Base-by-base conservation (phyloP, 2,329 filamentous ascomycete species). In the Xylariales sp. region DNA sequence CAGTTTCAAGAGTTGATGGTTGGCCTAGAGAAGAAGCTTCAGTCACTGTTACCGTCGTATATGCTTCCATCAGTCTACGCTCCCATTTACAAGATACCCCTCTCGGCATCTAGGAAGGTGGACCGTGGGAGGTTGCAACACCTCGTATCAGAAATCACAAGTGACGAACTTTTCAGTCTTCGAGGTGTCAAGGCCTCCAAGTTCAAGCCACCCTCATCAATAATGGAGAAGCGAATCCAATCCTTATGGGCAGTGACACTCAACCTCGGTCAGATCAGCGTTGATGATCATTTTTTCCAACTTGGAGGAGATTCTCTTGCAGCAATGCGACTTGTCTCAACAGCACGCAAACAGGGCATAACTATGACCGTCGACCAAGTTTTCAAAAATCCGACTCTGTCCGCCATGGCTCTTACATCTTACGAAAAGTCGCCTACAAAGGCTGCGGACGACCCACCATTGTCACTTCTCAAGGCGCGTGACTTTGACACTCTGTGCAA, bases 351-450 rank as follows among this genome's bases (percentile, higher is more conserved):
- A 16, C 51, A 60, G 19, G 60, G 57, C 1, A 42, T 67, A 16
- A 40, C 50, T 2, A 34, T 70, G 19, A 63, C 54, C 5, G 67
- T 70, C 1, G 58, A 61, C 2, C 56, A 63, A n/a, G 60, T 68
- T 21, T 68, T 71, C 52, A 48, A 41, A 46, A 49, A 30, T 57
- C 30, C 29, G 33, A 44, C 23, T 5, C 32, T 43, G 8, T 16
- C 17, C 14, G 13, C 31, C 25, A 12, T 37, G 23, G 28, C 38
- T 11, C 20, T 40, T 5, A 27, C 27, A 24, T 32, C 21, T 3
- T 4, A 14, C 18, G 38, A 37, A 12, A 36, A 25, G 14, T n/a
- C n/a, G n/a, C n/a, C n/a, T n/a, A 21, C n/a, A 15, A 32, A 6
- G 3, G 5, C 8, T 12, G 7, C 12, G 16, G 19, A 30, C 6